Percentiles rank a stretch among this genome's conserved stretches.
Conservation (phyloP, 1,139 yeast genomes). For the Ogataea hybrid region DNA sequence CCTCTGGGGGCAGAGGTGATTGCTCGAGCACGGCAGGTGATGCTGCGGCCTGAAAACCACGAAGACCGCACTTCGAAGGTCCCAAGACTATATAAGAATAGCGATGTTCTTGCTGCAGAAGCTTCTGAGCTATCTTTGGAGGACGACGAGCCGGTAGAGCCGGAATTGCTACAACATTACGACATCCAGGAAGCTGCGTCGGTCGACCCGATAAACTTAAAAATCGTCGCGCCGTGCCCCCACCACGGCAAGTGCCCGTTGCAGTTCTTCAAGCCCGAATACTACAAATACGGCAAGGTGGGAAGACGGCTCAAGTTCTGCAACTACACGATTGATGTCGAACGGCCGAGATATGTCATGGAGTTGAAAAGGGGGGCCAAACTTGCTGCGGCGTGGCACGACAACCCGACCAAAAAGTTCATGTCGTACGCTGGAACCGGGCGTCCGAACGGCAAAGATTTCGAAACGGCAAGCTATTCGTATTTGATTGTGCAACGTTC, state of each 20-base stretch:
- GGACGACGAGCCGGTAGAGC: conserved; percentile 35
- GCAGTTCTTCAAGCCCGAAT: conserved; percentile 72
- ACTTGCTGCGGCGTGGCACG: conserved; percentile 72
- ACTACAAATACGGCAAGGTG: conserved; percentile 57
- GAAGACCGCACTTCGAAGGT: conserved; percentile 56
- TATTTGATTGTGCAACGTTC: conserved; percentile 74
- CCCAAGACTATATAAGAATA: conserved; percentile 69
- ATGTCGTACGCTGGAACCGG: conserved; percentile 59
- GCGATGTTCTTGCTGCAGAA: conserved; percentile 38
- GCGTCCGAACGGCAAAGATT: conserved; percentile 67
- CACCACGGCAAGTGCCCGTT: conserved; percentile 89
- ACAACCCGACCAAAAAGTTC: conserved; percentile 54
- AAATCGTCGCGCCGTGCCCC: conserved; percentile 83
- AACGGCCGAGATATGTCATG: conserved; percentile 72
- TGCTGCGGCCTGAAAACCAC: conserved; percentile 78
- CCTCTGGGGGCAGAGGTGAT: conserved; percentile 85
- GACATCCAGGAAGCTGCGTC: conserved; percentile 36
- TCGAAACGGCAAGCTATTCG: conserved; percentile 72
- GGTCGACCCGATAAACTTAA: conserved; percentile 51
- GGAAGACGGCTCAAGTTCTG: conserved; percentile 71
- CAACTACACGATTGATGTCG: conserved; percentile 67
- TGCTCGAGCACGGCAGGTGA: conserved; percentile 86
- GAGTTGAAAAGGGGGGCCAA: conserved; percentile 82
- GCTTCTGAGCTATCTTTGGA: conserved; percentile 18
- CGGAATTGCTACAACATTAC: conserved; percentile 40